Percentiles rank a stretch among this genome's conserved stretches.
phyloP scores from a whole-genome alignment of 108 stramenopile species.

The Cyclotella distinguenda region DNA sequence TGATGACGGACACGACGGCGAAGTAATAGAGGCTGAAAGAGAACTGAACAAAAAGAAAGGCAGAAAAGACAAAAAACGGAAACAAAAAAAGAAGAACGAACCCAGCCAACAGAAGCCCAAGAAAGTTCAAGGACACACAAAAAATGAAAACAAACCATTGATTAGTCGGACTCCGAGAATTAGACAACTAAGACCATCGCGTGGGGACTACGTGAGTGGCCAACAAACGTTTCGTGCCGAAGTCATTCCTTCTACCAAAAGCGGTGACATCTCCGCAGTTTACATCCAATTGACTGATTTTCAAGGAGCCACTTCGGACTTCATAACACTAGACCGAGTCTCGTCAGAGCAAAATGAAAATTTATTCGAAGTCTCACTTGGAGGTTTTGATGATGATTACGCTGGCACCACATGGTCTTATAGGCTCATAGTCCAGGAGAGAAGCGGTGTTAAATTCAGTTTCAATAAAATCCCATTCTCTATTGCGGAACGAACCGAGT shows the following conservation, averaged over 20 bases:
- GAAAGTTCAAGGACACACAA: not conserved
- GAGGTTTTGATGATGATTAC: conserved; percentile 4
- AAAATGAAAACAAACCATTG: not conserved
- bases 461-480: not conserved
- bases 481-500: not conserved
- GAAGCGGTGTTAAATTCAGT: not conserved
- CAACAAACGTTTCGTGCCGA: conserved; percentile 5
- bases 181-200: conserved; percentile 3
- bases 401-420: conserved; percentile 4
- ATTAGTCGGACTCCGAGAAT: not conserved
- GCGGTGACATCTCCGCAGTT: conserved; percentile 1
- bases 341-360: not conserved
- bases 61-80: not conserved
- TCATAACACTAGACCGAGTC: not conserved
- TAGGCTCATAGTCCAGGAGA: not conserved
- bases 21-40: not conserved
- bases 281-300: conserved; percentile 3
- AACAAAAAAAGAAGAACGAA: not conserved
- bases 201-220: not conserved
- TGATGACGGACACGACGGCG: not conserved
- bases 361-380: conserved; percentile 4
- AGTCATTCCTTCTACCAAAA: conserved; percentile 2
- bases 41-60: not conserved
- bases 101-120: not conserved
- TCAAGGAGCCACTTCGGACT: not conserved